These are phyloP conservation scores for Otatea glauca DNA, from an alignment of 176 grass and related monocot species.

Conservation along the genomic window DNA sequence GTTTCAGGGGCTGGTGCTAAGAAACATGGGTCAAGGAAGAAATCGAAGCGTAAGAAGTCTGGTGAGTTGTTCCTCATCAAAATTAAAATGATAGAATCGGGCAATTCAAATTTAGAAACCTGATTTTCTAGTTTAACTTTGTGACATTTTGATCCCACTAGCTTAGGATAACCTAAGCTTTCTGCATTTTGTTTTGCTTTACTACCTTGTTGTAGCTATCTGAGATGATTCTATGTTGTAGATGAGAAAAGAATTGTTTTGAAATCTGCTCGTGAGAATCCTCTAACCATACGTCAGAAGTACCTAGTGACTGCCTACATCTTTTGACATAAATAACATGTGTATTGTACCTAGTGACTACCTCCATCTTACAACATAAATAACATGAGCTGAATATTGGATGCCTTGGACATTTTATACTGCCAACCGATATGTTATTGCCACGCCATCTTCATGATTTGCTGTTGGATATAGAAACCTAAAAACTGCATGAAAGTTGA, in stretches of 20 bases:
- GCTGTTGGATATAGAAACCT: neutral
- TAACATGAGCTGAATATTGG: neutral
- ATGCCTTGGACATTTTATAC: slow-evolving; percentile 13
- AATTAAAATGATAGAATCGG: slow-evolving; percentile 6
- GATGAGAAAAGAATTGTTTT: neutral
- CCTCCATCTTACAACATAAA: slow-evolving; percentile 14
- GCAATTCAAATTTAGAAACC: neutral
- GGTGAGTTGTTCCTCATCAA: slow-evolving; percentile 53
- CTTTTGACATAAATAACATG: slow-evolving; percentile 8
- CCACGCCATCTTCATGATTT: slow-evolving; percentile 11
- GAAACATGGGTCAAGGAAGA: slow-evolving; percentile 79
- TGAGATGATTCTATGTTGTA: slow-evolving; percentile 10
- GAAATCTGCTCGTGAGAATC: neutral
- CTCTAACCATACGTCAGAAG: neutral
- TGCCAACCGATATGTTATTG: slow-evolving; percentile 1
- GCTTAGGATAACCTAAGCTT: slow-evolving; percentile 22
- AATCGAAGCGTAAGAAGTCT: slow-evolving; percentile 70
- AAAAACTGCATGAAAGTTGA: neutral
- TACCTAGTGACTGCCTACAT: neutral
- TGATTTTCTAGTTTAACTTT: neutral
- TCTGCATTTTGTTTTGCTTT: neutral
- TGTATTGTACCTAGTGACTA: slow-evolving; percentile 15
- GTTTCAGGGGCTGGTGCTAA: slow-evolving; percentile 56
- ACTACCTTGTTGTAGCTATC: neutral
- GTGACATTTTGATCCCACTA: slow-evolving; percentile 3